Evolutionary conservation across 208 protist genomes (phyloP), one percentile per base, ranked within the genome.

Genomic region (Acanthamoeba sp.): DNA sequence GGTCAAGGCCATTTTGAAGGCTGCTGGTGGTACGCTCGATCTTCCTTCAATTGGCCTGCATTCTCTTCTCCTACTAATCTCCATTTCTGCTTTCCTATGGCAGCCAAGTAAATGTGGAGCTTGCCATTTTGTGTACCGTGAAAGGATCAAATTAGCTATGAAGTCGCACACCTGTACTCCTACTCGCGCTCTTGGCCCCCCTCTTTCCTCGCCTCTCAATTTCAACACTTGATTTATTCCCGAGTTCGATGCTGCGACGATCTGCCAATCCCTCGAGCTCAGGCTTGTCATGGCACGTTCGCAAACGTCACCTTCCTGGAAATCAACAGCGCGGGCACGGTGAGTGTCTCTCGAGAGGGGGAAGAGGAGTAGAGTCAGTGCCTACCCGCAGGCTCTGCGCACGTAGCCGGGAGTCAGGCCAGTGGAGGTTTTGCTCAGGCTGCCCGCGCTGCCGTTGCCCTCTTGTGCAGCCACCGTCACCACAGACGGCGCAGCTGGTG

Each of bases 1-100:
- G 14, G 92, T 95, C 59, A 96, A 96, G 84, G 32, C 64, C 24
- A 34, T 95, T 27, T 42, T 88, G 29, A 93, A 57, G 59, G 6
- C 84, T 50, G 55, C 57, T 71, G 48, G 55, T 45, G 84, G 84
- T 91, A 91, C 36, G 32, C 10, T 57, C 10, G 3, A 14, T 48
- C 76, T 57, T 42, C 66, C 7, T 45, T 5, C 34, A 40, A 76
- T 36, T n/a, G n/a, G n/a, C n/a, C n/a, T n/a, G n/a, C 14, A 45
- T 5, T 76, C 34, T 18, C 32, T 7, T 34, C 66, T 27, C 66
- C 66, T 34, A n/a, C 66, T 20, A 40, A 76, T 34, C 4, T 34
- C 66, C 6, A 24, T 12, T 48, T 50, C 34, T 4, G 2, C 34
- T 42, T 1, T 48, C 6, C 16, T 6, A 10, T 87, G 9, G 10